Percentiles rank a stretch among this genome's conserved stretches.
Conservation (phyloP, 2,329 filamentous ascomycete genomes). For the Colletotrichum australisinense region DNA sequence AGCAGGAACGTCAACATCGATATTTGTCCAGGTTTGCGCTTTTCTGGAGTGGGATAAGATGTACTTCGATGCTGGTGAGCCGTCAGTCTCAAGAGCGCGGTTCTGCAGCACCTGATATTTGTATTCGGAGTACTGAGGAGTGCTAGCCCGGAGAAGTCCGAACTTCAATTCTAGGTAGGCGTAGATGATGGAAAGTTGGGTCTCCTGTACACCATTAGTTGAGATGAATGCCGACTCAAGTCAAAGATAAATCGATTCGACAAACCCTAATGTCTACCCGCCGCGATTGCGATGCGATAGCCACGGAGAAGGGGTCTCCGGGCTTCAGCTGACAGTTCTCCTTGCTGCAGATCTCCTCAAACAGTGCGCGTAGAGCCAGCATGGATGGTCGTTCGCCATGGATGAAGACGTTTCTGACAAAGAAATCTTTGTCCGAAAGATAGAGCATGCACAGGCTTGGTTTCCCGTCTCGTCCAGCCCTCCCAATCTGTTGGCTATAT, state of each 20-base stretch:
- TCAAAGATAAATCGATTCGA: constrained; percentile 47
- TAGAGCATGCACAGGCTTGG: constrained; percentile 68
- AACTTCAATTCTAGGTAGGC: constrained; percentile 71
- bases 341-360: constrained; percentile 62
- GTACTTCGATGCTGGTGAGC: constrained; percentile 53
- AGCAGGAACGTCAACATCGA: constrained; percentile 60
- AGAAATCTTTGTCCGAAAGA: constrained; percentile 67
- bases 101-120: constrained; percentile 52
- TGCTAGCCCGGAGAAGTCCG: constrained; percentile 65
- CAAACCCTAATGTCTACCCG: constrained; percentile 65
- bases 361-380: constrained; percentile 57
- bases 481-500: constrained; percentile 68
- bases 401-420: constrained; percentile 69
- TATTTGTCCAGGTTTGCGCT: constrained; percentile 52
- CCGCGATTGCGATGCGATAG: constrained; percentile 55
- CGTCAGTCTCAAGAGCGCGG: constrained; percentile 48
- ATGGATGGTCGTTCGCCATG: constrained; percentile 68
- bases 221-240: not conserved
- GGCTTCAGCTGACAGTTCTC: constrained; percentile 44
- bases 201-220: not conserved
- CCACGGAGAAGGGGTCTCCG: constrained; percentile 59
- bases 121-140: constrained; percentile 68
- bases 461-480: constrained; percentile 65
- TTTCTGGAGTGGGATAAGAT: constrained; percentile 55
- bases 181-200: constrained; percentile 57